Evolutionary conservation across 495 filamentous ascomycete species (phyloP).

Genomic region (Penicillium riverlandense): DNA sequence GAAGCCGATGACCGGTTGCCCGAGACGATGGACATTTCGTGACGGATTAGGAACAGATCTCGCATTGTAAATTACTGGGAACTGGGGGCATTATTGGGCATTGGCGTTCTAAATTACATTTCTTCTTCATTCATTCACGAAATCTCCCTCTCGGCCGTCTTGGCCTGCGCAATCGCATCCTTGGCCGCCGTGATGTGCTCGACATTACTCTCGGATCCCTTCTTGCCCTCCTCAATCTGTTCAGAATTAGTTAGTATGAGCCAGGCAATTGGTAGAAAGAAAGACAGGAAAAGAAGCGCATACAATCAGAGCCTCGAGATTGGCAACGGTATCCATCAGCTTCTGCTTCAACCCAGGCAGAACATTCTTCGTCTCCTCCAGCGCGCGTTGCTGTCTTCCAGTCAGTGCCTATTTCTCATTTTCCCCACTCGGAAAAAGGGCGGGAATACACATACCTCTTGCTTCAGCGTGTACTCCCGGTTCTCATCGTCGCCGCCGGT

Average conservation of each 20-base stretch:
- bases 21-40: constrained; percentile 68
- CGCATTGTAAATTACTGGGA: constrained; percentile 20
- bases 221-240: constrained; percentile 38
- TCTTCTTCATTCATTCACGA: constrained; percentile 15
- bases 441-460: constrained; percentile 56
- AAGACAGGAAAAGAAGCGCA: constrained; percentile 21
- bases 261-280: background rate
- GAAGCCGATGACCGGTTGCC: constrained; percentile 39
- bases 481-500: constrained; percentile 56
- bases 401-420: constrained; percentile 3
- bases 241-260: background rate
- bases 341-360: constrained; percentile 60
- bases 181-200: constrained; percentile 47
- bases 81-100: constrained; percentile 15
- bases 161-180: constrained; percentile 56
- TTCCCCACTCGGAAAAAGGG: background rate
- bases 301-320: constrained; percentile 60
- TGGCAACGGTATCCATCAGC: constrained; percentile 58
- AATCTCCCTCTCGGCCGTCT: constrained; percentile 37
- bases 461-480: constrained; percentile 62
- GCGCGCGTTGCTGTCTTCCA: constrained; percentile 54
- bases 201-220: constrained; percentile 44
- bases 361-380: constrained; percentile 77
- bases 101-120: constrained; percentile 15
- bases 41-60: background rate